Conservation (phyloP, 352 stramenopile species). For the Pythium vanterpoolii region DNA sequence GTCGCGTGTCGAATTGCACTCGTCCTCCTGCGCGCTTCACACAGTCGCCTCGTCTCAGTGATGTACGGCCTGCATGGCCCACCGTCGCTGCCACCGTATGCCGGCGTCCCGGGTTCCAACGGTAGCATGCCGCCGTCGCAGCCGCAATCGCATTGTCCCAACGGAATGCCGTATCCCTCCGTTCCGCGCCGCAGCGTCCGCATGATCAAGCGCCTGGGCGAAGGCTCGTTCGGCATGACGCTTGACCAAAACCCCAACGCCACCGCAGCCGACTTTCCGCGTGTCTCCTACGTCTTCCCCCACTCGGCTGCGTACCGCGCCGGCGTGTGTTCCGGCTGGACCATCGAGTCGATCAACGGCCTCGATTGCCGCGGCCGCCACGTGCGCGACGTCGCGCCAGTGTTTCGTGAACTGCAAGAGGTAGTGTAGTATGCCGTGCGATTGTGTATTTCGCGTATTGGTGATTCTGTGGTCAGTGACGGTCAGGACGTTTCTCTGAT, state of each 20-base stretch:
- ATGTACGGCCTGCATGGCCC: slow-evolving; percentile 5
- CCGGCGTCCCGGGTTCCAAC: not conserved
- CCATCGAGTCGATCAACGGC: slow-evolving; percentile 15
- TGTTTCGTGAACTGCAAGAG: slow-evolving; percentile 16
- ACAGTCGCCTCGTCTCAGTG: not conserved
- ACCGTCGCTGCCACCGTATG: not conserved
- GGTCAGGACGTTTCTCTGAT: not conserved
- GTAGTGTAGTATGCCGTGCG: not conserved
- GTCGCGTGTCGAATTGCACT: not conserved
- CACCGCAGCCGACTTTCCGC: slow-evolving; percentile 27
- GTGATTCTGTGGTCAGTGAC: not conserved
- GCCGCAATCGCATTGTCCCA: too few species aligned
- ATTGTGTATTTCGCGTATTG: not conserved
- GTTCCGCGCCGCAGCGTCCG: not conserved
- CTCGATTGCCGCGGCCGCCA: not conserved
- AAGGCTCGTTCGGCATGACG: slow-evolving; percentile 72
- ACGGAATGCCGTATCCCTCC: not conserved
- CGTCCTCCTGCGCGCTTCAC: not conserved
- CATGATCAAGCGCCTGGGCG: slow-evolving; percentile 38
- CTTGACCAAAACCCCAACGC: slow-evolving; percentile 32
- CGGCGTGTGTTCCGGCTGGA: slow-evolving; percentile 27
- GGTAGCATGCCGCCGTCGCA: not conserved
- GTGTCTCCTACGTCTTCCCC: slow-evolving; percentile 56
- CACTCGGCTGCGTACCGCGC: slow-evolving; percentile 54
- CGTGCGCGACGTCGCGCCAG: slow-evolving; percentile 10